phyloP scores from a whole-genome alignment of 768 basidiomycete genomes.

The Suillus lakei region DNA sequence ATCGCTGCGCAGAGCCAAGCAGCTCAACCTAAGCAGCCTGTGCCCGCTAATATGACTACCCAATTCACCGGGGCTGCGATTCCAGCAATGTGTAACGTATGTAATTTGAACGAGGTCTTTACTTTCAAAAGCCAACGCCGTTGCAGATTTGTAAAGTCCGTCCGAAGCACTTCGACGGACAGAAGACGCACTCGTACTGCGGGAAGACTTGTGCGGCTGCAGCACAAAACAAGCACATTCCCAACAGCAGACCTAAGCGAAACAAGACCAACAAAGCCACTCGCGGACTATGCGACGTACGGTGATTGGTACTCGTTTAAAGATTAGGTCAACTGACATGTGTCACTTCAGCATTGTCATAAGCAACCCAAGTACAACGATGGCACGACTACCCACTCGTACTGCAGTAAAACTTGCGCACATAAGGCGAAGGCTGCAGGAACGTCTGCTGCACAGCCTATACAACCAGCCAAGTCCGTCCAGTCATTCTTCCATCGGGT shows the following conservation, averaged over 20 bases:
- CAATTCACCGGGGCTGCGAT: constrained; percentile 25
- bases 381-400: constrained; percentile 61
- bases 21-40: constrained; percentile 31
- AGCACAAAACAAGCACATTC: constrained; percentile 14
- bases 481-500: constrained; percentile 21
- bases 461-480: constrained; percentile 36
- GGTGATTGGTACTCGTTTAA: constrained; percentile 23
- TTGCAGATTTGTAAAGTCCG: constrained; percentile 56
- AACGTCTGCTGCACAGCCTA: constrained; percentile 20
- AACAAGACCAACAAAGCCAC: constrained; percentile 30
- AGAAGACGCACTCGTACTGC: constrained; percentile 61
- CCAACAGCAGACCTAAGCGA: constrained; percentile 30
- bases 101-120: constrained; percentile 21
- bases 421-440: constrained; percentile 43
- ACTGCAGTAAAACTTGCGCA: constrained; percentile 68
- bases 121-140: constrained; percentile 9
- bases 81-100: constrained; percentile 55
- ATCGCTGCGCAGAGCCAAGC: constrained; percentile 31
- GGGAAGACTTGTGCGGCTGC: constrained; percentile 59
- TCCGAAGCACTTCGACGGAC: constrained; percentile 61
- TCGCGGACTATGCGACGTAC: constrained; percentile 55
- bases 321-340: constrained; percentile 9
- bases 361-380: constrained; percentile 64
- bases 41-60: constrained; percentile 12
- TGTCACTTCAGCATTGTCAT: constrained; percentile 54